phyloP scores from a whole-genome alignment of 345 rosid species.

The Streptanthus diversifolius region DNA sequence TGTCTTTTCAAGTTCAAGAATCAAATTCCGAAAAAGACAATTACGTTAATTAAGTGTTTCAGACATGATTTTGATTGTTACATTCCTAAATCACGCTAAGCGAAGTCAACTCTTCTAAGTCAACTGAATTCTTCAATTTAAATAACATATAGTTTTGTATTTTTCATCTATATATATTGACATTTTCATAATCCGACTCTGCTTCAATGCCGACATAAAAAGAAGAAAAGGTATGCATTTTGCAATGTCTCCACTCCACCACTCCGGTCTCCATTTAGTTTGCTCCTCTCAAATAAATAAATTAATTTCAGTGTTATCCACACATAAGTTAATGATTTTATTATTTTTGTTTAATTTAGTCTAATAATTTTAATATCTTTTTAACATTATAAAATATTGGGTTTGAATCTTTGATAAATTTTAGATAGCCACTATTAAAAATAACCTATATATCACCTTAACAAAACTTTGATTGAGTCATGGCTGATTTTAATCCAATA shows the following conservation, averaged over 20 bases:
- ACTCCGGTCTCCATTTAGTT: not conserved
- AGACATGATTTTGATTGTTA: not conserved
- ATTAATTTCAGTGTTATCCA: not conserved
- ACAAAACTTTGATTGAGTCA: no score
- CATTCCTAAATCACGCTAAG: not conserved
- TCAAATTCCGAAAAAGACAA: not conserved
- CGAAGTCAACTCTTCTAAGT: not conserved
- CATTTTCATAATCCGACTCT: not conserved
- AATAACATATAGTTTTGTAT: not conserved
- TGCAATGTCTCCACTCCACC: constrained; percentile 8
- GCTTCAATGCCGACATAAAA: not conserved
- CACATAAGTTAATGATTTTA: no score
- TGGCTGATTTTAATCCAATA: not conserved
- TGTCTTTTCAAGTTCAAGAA: not conserved
- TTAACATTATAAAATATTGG: no score
- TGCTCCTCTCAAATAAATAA: not conserved
- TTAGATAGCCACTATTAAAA: no score
- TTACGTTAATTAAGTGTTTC: not conserved
- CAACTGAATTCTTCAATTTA: not conserved
- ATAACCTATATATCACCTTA: no score
- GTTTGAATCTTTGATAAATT: no score
- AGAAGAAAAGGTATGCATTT: not conserved
- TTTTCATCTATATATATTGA: not conserved
- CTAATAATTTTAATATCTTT: no score
- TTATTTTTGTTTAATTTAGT: no score